A percentile compares a stretch with the other conserved stretches of the same genome.
Evolutionary conservation across 208 protist species (phyloP).

Genomic region (Blechomonas ayalai): DNA sequence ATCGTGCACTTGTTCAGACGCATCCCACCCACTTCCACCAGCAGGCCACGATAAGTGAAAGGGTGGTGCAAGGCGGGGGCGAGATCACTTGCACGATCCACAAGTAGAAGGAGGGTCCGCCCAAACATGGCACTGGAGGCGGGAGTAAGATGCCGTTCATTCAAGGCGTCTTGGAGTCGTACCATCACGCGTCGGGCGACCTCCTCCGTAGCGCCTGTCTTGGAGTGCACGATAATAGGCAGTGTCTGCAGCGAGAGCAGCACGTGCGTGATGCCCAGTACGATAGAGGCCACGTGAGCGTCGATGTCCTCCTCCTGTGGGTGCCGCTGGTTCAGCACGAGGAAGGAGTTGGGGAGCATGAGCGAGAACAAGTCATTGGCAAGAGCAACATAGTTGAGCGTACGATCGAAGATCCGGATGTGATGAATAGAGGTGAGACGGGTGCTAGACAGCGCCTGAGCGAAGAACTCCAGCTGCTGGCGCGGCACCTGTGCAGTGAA

Average conservation of each 20-base stretch:
- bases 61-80: conserved; percentile 81
- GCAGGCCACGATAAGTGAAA: conserved; percentile 82
- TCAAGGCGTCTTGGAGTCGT: conserved; percentile 63
- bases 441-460: conserved; percentile 38
- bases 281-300: conserved; percentile 56
- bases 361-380: conserved; percentile 82
- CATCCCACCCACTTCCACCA: conserved; percentile 76
- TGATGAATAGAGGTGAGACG: conserved; percentile 59
- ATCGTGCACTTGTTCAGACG: conserved; percentile 73
- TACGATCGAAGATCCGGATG: conserved; percentile 80
- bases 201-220: conserved; percentile 68
- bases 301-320: conserved; percentile 64
- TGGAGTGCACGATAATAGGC: conserved; percentile 77
- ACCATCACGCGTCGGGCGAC: conserved; percentile 62
- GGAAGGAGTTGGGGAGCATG: conserved; percentile 67
- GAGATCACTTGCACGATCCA: conserved; percentile 75
- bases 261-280: conserved; percentile 74
- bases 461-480: conserved; percentile 58
- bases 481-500: conserved; percentile 77
- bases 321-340: conserved; percentile 57
- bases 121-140: conserved; percentile 48
- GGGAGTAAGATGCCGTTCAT: conserved; percentile 53
- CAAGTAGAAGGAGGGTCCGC: conserved; percentile 75
- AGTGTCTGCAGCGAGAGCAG: conserved; percentile 74
- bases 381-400: conserved; percentile 78